Evolutionary conservation across 106 monocot species (phyloP).

Genomic region (Acorus gramineus): DNA sequence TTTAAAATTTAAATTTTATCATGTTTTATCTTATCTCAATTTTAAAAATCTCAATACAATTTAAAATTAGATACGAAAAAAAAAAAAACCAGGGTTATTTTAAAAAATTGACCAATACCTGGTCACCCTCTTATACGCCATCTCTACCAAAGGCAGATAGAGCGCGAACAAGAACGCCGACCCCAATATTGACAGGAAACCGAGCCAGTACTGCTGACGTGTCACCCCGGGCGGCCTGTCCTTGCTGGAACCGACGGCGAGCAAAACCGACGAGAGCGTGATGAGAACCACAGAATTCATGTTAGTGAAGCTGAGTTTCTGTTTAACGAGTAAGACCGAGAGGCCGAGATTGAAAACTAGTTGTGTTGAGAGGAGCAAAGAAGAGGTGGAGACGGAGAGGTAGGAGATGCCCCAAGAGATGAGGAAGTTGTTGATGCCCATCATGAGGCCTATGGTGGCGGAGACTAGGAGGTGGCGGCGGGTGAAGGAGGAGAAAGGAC

Average conservation of each 20-base stretch:
- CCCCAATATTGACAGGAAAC: slow-evolving; percentile 11
- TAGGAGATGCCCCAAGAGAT: background rate
- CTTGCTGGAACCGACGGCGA: slow-evolving; percentile 7
- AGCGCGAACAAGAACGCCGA: slow-evolving; percentile 11
- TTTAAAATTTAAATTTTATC: too few species aligned
- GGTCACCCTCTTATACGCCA: slow-evolving; percentile 7
- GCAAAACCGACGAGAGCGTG: slow-evolving; percentile 8
- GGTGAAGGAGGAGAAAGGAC: background rate
- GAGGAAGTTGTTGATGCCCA: background rate
- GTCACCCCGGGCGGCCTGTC: slow-evolving; percentile 1
- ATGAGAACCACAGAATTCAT: slow-evolving; percentile 15
- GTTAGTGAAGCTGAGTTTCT: slow-evolving; percentile 15
- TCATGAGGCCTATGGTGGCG: background rate
- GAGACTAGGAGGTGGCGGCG: background rate
- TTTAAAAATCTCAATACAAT: too few species aligned
- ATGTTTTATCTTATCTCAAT: too few species aligned
- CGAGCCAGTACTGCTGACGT: background rate
- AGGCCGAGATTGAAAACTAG: slow-evolving; percentile 19
- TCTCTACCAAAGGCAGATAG: slow-evolving; percentile 13
- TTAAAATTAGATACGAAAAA: too few species aligned
- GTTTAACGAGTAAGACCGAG: slow-evolving; percentile 17
- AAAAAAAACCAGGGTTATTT: too few species aligned
- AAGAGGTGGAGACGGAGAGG: slow-evolving; percentile 4
- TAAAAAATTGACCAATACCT: background rate
- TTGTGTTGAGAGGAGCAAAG: slow-evolving; percentile 15